These are phyloP conservation scores for Bryopsis sp. DNA, from an alignment of 139 green algal species.

Conservation along the genomic window DNA sequence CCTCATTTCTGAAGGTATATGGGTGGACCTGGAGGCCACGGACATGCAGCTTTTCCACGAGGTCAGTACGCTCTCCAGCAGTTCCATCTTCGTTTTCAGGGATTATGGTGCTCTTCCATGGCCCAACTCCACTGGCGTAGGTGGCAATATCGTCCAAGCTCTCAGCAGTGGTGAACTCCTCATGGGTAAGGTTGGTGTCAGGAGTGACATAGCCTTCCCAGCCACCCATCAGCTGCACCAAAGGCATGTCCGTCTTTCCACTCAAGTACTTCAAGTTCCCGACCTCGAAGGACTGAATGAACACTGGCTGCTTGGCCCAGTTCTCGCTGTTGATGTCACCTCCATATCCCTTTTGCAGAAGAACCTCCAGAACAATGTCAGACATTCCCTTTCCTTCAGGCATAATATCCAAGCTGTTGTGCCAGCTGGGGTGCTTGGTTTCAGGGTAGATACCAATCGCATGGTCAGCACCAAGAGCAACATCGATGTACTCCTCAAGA, in stretches of 20 bases:
- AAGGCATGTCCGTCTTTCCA: conserved; percentile 24
- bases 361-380: conserved; percentile 13
- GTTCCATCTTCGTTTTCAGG: background rate
- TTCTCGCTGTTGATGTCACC: conserved; percentile 5
- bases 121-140: conserved; percentile 24
- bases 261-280: conserved; percentile 24
- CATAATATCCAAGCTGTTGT: conserved; percentile 24
- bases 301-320: conserved; percentile 19
- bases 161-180: conserved; percentile 15
- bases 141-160: conserved; percentile 18
- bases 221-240: conserved; percentile 28
- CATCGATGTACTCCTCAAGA: conserved; percentile 24
- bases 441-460: conserved; percentile 21
- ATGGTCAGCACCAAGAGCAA: conserved; percentile 21
- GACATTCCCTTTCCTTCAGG: conserved; percentile 20
- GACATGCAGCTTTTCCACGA: conserved; percentile 18
- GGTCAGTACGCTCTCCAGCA: conserved; percentile 17
- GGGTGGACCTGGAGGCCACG: conserved; percentile 29
- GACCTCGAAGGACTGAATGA: conserved; percentile 29
- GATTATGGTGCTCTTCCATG: conserved; percentile 26
- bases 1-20: conserved; percentile 31
- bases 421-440: conserved; percentile 43
- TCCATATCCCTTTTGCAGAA: conserved; percentile 22
- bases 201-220: conserved; percentile 21
- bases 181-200: conserved; percentile 19